Evolutionary conservation across 371 early-diverging fungal genomes (phyloP), one percentile per base, ranked within the genome.

Genomic region (Rhizopus microsporus): DNA sequence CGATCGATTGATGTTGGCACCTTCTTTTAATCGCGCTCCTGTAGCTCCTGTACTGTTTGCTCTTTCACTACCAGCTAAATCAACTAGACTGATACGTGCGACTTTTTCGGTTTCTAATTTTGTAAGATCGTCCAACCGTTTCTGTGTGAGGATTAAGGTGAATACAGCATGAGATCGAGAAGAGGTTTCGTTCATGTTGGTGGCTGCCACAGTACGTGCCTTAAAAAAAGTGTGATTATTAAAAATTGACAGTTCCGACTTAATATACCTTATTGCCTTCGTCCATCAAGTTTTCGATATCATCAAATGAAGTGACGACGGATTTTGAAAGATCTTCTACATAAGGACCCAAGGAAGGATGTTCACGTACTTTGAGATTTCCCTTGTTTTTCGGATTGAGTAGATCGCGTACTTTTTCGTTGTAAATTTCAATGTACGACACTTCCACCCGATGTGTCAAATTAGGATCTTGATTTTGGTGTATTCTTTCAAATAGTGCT

Each of bases 1-100:
- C 3, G 94, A 93, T 66, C 88, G 89, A 82, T 99, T 99, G 69
- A 99, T 99, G 58, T 94, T 92, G 30, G 95, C 94, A n/a, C 99
- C 99, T 80, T 99, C 99, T 69, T 97, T 97, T 16, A 99, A 74
- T 8, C 99, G 85, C n/a, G 81, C 81, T 13, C 99, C 99, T 15
- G 95, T 93, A 3, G 97, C 97, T 42, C 97, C 95, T 0, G 99
- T 99, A 47, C 93, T 88, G 47, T 93, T 88, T 16, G 95, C 93
- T 30, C 99, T 85, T 76, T 99, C 99, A 62, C 94, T 93, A 51
- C 99, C 98, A 7, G 98, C 99, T 49, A 93, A 72, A 79, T 93
- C 93, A 2, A 93, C 92, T 47, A 93, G 73, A 74, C 90, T 91
- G 48, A 89, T 86, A 34, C 91, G 75, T 31, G 91, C 86, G 8